Evolutionary conservation across 106 monocot genomes (phyloP), one percentile per base, ranked within the genome.

Genomic region (Cymbidium sinense): DNA sequence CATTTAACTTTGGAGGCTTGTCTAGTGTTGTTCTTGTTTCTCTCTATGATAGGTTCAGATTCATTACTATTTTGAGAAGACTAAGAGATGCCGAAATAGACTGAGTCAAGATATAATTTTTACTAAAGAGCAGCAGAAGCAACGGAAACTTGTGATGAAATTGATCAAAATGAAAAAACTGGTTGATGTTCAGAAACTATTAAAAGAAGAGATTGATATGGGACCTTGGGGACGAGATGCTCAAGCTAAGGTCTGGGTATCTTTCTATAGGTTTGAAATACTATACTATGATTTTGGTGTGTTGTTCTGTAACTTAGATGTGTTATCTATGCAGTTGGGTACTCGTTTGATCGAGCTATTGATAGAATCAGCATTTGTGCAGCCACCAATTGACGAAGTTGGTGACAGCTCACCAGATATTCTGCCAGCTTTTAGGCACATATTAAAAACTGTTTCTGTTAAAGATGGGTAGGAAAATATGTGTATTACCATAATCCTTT

Each of bases 321-420:
- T 17, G 47, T 47, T 47, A 29, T 37, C 19, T 12, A 64, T 52
- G 67, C 84, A 96, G 96, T 78, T 96, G 82, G 96, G 93, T 76
- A 85, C 87, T 76, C 84, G 91, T 34, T 80, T 96, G 37, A 81
- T 96, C 75, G 89, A 96, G 78, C 73, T 96, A 30, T 79, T 96
- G 77, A 79, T 91, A 43, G 96, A 96, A 61, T 91, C 96, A 43
- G 93, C 93, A 70, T 93, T 81, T 87, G 93, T 96, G 34, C 96
- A 91, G 81, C 37, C 87, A 64, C 87, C 95, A 76, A 44, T 81
- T 74, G 70, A 82, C 34, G 87, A 89, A 73, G 70, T 65, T 41
- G 87, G 79, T 52, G 91, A 87, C 34, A 54, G 37, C 74, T 84
- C 81, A 43, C 93, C 89, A 19, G 89, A 91, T 58, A 87, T 96